A percentile compares a stretch with the other conserved stretches of the same genome.
These are phyloP conservation scores for Sporothrix luriei DNA, from an alignment of 2,329 filamentous ascomycete genomes.

Conservation along the genomic window DNA sequence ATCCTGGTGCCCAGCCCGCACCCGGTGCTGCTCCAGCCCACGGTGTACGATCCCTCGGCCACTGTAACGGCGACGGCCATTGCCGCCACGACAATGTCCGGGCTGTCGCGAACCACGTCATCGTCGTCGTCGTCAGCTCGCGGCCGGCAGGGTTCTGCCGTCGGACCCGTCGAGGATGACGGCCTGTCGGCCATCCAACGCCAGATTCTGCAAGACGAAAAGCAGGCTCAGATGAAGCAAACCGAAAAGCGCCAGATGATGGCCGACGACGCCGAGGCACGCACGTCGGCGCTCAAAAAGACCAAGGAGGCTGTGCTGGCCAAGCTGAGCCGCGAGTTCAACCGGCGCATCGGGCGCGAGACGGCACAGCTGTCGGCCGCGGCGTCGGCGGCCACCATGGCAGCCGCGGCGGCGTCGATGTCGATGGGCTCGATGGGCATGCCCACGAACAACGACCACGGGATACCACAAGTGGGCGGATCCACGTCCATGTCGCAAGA, in stretches of 20 bases:
- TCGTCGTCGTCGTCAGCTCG: conserved; percentile 30
- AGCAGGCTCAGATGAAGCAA: conserved; percentile 46
- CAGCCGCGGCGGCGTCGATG: conserved; percentile 31
- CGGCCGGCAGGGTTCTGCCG: conserved; percentile 13
- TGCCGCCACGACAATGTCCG: neutral
- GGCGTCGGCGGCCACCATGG: conserved; percentile 27
- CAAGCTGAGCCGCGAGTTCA: conserved; percentile 60
- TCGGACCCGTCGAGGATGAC: conserved; percentile 41
- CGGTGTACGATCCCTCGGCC: conserved; percentile 56
- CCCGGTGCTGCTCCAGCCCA: conserved; percentile 58
- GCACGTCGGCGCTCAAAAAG: conserved; percentile 58
- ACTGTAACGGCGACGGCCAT: conserved; percentile 27
- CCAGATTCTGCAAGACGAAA: conserved; percentile 57
- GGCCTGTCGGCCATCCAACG: conserved; percentile 62
- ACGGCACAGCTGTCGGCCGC: conserved; percentile 29
- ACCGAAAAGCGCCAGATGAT: conserved; percentile 47
- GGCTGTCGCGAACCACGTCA: conserved; percentile 20
- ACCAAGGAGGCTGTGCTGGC: conserved; percentile 63
- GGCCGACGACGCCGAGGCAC: conserved; percentile 60
- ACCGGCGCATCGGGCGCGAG: conserved; percentile 36
- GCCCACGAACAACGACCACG: conserved; percentile 34
- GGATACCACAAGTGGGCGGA: neutral
- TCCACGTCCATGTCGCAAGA: neutral
- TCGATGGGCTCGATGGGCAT: conserved; percentile 39
- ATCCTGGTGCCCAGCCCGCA: conserved; percentile 54